Base-by-base conservation (phyloP, 148 eudicot species). In the Vaccinium darrowii region DNA sequence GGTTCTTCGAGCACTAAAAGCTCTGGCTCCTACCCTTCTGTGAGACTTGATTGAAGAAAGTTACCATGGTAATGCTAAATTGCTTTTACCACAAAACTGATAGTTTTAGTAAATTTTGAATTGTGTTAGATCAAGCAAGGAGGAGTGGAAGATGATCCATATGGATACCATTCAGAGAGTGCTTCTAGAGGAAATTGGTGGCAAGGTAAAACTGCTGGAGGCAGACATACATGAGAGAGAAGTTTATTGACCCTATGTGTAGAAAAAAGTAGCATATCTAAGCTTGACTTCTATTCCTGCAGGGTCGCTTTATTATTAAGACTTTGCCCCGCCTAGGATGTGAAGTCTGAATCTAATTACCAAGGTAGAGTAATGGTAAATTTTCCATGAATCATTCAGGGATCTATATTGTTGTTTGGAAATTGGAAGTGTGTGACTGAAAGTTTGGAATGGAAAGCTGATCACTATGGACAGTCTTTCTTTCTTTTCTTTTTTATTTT, bases 171-270 rank as follows among this genome's bases (percentile, higher is more conserved):
- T 73, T 76, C 56, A 33, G 63, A 86, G 15, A 25, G 88, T 78
- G 90, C 88, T 71, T 84, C 83, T 57, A 73, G 88, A 65, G 89
- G 89, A 77, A 85, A 90, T 75, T 88, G 90, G 92, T 90, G 90
- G 92, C 85, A 90, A 88, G 90, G 92, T 90, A 86, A 78, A 54
- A 3, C 54, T 54, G 49, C 51, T 36, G 16, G 9, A 15, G 15
- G 21, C 15, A 7, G 16, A 71, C 16, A 54, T 53, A 33, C 43
- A 33, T 2, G 10, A 10, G 12, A 18, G 39, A 14, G 25, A 30
- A 27, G 1, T 53, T 72, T 71, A 25, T 25, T 11, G 8, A 23
- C 50, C 69, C 12, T 67, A 23, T 25, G 13, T 33, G 57, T n/a
- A 30, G 19, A 23, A 50, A 9, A 36, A 52, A 23, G 39, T 60